Conservation (phyloP, 176 grass and related monocot species). For the Oryza brachyantha region DNA sequence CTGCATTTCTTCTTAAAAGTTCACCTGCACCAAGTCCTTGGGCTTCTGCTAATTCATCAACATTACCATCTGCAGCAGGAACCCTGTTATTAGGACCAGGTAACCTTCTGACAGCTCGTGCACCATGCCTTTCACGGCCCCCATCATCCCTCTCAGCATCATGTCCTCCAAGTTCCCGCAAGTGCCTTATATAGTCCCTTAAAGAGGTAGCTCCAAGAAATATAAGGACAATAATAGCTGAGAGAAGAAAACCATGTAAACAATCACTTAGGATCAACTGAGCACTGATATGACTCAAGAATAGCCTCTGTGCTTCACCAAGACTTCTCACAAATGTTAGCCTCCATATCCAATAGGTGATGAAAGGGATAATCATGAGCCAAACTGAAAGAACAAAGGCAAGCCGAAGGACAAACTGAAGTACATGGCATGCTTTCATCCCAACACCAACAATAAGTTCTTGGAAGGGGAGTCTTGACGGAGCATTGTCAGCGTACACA, state of each 20-base stretch:
- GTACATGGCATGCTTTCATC: slow-evolving; percentile 89
- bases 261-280: slow-evolving; percentile 97
- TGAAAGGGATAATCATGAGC: slow-evolving; percentile 99
- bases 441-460: slow-evolving; percentile 92
- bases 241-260: slow-evolving; percentile 93
- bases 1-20: slow-evolving; percentile 91
- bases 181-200: slow-evolving; percentile 95
- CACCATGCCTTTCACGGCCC: slow-evolving; percentile 82
- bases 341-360: slow-evolving; percentile 98
- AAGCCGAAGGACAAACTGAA: slow-evolving; percentile 91
- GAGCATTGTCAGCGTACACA: slow-evolving; percentile 83
- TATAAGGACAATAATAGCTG: slow-evolving; percentile 95
- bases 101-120: slow-evolving; percentile 88
- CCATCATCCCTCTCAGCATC: slow-evolving; percentile 91
- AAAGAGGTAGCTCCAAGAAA: slow-evolving; percentile 98
- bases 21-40: slow-evolving; percentile 84
- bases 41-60: slow-evolving; percentile 65
- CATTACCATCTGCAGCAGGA: slow-evolving; percentile 59
- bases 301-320: slow-evolving; percentile 88
- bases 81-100: slow-evolving; percentile 73
- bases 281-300: slow-evolving; percentile 82
- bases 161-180: slow-evolving; percentile 84
- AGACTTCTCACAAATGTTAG: slow-evolving; percentile 90
- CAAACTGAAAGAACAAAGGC: slow-evolving; percentile 97
- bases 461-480: slow-evolving; percentile 86